Percentiles rank a stretch among this genome's conserved stretches.
These are phyloP conservation scores for Wickerhamomyces sp. DNA, from an alignment of 1,139 yeast species.

Conservation along the genomic window DNA sequence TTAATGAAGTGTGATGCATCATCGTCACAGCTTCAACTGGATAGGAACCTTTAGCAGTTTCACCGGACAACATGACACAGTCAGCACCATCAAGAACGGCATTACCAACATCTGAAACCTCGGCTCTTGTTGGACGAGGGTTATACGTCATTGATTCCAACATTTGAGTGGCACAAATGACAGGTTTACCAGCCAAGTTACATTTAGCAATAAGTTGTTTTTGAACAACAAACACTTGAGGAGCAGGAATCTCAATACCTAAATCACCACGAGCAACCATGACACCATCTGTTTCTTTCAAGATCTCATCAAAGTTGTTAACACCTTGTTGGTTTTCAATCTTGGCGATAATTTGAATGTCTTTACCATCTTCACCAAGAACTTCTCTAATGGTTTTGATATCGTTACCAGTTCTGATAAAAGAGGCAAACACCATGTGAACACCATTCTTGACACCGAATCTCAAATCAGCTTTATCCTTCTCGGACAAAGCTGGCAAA, in stretches of 20 bases:
- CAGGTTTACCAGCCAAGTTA: conserved; percentile 99
- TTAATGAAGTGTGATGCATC: conserved; percentile 97
- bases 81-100: conserved; percentile 99
- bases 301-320: conserved; percentile 96
- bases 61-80: conserved; percentile 99
- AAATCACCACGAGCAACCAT: conserved; percentile 99
- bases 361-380: conserved; percentile 93
- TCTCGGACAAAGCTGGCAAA: conserved; percentile 95
- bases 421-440: conserved; percentile 97
- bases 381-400: conserved; percentile 87
- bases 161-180: conserved; percentile 99
- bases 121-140: conserved; percentile 99
- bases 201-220: conserved; percentile 98
- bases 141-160: conserved; percentile 98
- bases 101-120: conserved; percentile 98
- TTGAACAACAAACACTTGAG: conserved; percentile 97
- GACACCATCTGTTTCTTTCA: conserved; percentile 94
- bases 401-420: conserved; percentile 92
- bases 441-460: conserved; percentile 97
- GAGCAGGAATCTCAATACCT: conserved; percentile 99
- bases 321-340: conserved; percentile 99
- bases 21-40: conserved; percentile 96
- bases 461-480: conserved; percentile 84
- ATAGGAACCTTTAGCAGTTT: conserved; percentile 98
- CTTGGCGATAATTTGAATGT: conserved; percentile 93